phyloP scores from a whole-genome alignment of 2,329 filamentous ascomycete species.

The Myotisia sp. region DNA sequence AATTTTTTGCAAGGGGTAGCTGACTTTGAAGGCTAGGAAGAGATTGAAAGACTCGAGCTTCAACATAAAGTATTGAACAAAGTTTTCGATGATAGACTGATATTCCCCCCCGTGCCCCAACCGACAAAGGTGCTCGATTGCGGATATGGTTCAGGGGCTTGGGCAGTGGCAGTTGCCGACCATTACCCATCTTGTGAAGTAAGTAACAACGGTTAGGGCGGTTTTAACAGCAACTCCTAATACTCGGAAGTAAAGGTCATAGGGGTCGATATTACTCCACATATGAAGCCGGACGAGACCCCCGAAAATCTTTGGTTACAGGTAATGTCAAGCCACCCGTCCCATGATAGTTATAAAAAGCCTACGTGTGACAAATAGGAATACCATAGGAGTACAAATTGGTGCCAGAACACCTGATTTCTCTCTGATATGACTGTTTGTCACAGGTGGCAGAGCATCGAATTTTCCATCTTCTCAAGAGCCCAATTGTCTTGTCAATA shows the following conservation, averaged over 20 bases:
- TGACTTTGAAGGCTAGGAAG: slow-evolving; percentile 49
- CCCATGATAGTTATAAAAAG: no score
- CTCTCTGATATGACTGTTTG: not conserved
- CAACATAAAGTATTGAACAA: slow-evolving; percentile 49
- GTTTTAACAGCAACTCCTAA: not conserved
- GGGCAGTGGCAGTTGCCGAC: slow-evolving; percentile 55
- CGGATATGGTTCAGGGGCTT: slow-evolving; percentile 56
- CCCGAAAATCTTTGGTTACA: slow-evolving; percentile 57
- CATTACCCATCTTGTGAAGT: slow-evolving; percentile 52
- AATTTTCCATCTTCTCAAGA: no score
- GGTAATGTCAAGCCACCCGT: no score
- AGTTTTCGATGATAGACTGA: slow-evolving; percentile 51
- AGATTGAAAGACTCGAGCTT: slow-evolving; percentile 49
- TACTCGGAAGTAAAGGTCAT: slow-evolving; percentile 40
- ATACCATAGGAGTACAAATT: no score
- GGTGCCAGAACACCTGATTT: no score
- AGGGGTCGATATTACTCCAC: slow-evolving; percentile 57
- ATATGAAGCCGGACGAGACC: slow-evolving; percentile 50
- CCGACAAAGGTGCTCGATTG: slow-evolving; percentile 54
- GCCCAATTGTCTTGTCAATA: no score
- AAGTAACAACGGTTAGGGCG: slow-evolving; percentile 15
- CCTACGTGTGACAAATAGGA: no score
- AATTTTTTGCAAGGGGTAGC: no score
- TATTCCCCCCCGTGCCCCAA: slow-evolving; percentile 52
- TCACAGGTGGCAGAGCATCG: no score